Base-by-base conservation (phyloP, 116 monocot genomes). In the Trichopus zeylanicus region DNA sequence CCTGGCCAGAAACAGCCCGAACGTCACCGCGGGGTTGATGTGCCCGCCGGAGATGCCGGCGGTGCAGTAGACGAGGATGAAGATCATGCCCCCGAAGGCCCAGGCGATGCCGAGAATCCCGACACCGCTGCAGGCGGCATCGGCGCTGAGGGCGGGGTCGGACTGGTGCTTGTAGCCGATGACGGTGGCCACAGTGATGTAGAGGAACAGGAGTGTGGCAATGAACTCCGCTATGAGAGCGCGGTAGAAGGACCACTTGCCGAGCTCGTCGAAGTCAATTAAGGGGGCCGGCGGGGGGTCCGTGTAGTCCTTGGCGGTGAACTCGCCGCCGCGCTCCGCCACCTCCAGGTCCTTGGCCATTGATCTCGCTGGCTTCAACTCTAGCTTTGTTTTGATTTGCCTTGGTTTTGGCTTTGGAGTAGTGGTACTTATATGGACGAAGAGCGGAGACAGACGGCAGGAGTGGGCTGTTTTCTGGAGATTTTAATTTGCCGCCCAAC, bases 31-130 rank as follows among this genome's bases (percentile, higher is more conserved):
- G n/a, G n/a, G n/a, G n/a, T n/a, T n/a, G n/a, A n/a, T n/a, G n/a
- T n/a, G n/a, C n/a, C n/a, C n/a, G n/a, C 60, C 60, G 16, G 84
- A 84, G 55, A 84, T 79, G 60, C 79, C 79, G 53, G 84, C 79
- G 51, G 75, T 84, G 79, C 79, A 84, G 72, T 84, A 84, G 57
- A 84, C 84, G 56, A 84, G 79, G 53, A 76, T 61, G 61, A 84
- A 84, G 55, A 84, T 84, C 84, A 84, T 84, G 31, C 84, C 84
- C 11, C 84, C 84, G 46, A 79, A 79, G 52, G 84, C 42, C 84
- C 84, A 84, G 12, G 84, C 79, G 55, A 89, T 73, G 59, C 89
- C 89, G 26, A 85, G 78, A 26, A 81, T n/a, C 24, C 91, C 91
- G 22, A 91, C 82, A 30, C 89, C 92, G 34, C 68, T 65, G 70